phyloP scores from a whole-genome alignment of 345 rosid species.

The Barbarea vulgaris region DNA sequence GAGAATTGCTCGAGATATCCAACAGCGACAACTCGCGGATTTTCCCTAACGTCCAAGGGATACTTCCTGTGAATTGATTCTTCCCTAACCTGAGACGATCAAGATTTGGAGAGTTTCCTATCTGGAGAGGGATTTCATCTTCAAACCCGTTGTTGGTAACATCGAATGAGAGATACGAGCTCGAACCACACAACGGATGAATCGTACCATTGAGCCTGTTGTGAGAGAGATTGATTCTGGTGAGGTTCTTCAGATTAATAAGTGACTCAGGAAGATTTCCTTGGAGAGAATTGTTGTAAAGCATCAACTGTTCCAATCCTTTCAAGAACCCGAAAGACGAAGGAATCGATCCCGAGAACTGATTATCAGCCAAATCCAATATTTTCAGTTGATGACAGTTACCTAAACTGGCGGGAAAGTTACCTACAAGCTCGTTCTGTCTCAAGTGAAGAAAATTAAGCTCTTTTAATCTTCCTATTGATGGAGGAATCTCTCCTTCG shows the following conservation, averaged over 20 bases:
- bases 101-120: conserved; percentile 77
- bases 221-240: conserved; percentile 78
- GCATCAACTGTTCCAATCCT: conserved; percentile 71
- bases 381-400: conserved; percentile 68
- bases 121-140: conserved; percentile 61
- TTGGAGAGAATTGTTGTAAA: conserved; percentile 86
- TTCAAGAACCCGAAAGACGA: conserved; percentile 55
- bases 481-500: conserved; percentile 64
- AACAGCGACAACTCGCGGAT: conserved; percentile 62
- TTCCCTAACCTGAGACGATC: conserved; percentile 84
- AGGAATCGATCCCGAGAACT: conserved; percentile 69
- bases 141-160: conserved; percentile 72
- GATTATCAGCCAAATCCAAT: conserved; percentile 89
- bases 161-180: conserved; percentile 77
- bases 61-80: conserved; percentile 69
- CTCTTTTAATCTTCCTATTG: conserved; percentile 61
- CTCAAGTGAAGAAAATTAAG: conserved; percentile 74
- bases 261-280: conserved; percentile 74
- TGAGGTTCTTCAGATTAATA: conserved; percentile 61
- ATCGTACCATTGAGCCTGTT: conserved; percentile 80
- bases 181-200: conserved; percentile 62
- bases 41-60: conserved; percentile 83
- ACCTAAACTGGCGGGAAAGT: conserved; percentile 71
- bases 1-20: conserved; percentile 75
- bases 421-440: conserved; percentile 72